Conservation (phyloP, 306 rosid species). For the Trichosanthes truncata region DNA sequence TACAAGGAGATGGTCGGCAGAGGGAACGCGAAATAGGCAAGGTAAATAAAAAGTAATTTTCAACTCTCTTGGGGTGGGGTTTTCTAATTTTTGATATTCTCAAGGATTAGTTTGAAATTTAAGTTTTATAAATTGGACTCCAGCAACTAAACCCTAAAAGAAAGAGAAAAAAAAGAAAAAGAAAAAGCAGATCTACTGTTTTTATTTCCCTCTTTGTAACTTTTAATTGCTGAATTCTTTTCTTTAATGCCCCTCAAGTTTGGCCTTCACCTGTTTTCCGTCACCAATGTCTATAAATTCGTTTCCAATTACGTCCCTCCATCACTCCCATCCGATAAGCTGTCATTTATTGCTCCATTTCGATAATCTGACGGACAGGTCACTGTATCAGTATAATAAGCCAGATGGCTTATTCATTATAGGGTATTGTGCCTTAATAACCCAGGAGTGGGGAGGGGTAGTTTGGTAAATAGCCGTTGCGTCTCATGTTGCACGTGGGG, state of each 20-base stretch:
- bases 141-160: neutral
- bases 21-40: conserved; percentile 20
- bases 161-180: no score
- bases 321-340: neutral
- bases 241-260: neutral
- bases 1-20: conserved; percentile 43
- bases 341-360: neutral
- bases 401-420: neutral
- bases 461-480: neutral
- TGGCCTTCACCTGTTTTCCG: neutral
- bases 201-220: neutral
- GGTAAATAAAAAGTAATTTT: conserved; percentile 1
- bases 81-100: conserved; percentile 6
- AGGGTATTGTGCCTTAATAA: neutral
- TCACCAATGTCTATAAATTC: neutral
- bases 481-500: neutral
- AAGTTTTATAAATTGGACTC: neutral
- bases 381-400: neutral
- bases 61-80: neutral
- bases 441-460: neutral
- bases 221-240: neutral
- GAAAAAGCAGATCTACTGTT: neutral
- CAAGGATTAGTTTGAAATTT: conserved; percentile 6
- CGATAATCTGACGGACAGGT: neutral
- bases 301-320: neutral